Evolutionary conservation across 2,329 filamentous ascomycete species (phyloP).

Genomic region (Elsinoe fawcettii): DNA sequence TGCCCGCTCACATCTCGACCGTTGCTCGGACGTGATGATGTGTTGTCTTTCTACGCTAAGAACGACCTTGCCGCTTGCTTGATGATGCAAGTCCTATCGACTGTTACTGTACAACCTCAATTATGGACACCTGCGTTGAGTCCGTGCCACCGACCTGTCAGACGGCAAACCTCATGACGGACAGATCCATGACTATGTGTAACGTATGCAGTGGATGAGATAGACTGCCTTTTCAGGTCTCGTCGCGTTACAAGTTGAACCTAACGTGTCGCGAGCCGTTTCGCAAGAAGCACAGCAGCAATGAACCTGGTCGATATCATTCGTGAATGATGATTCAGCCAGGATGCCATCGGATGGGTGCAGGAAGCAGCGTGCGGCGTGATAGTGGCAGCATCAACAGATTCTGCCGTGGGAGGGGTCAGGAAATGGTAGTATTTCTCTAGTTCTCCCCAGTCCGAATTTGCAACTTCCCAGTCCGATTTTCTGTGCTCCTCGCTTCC

Average conservation of each 20-base stretch:
- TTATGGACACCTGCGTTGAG: not conserved
- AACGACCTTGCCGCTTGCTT: not conserved
- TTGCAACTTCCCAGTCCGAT: not conserved
- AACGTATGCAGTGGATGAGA: not conserved
- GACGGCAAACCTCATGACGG: not conserved
- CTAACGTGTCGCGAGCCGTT: not conserved
- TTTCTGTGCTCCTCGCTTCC: not conserved
- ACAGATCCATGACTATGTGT: not conserved
- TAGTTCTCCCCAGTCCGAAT: not conserved
- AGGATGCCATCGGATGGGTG: not conserved
- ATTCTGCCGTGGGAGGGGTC: not conserved
- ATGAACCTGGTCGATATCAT: not conserved
- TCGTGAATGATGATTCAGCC: not conserved
- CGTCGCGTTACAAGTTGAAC: not conserved
- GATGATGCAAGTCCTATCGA: not conserved
- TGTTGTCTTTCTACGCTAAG: not conserved
- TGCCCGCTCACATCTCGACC: not conserved
- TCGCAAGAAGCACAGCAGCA: not conserved
- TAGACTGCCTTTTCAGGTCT: not conserved
- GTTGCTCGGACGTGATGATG: not conserved
- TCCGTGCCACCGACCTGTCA: constrained; percentile 3
- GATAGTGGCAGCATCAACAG: not conserved
- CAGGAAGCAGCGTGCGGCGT: not conserved
- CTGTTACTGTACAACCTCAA: not conserved
- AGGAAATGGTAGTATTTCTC: not conserved